Evolutionary conservation across 2,329 filamentous ascomycete species (phyloP).

Genomic region (Fusarium anthophilum): DNA sequence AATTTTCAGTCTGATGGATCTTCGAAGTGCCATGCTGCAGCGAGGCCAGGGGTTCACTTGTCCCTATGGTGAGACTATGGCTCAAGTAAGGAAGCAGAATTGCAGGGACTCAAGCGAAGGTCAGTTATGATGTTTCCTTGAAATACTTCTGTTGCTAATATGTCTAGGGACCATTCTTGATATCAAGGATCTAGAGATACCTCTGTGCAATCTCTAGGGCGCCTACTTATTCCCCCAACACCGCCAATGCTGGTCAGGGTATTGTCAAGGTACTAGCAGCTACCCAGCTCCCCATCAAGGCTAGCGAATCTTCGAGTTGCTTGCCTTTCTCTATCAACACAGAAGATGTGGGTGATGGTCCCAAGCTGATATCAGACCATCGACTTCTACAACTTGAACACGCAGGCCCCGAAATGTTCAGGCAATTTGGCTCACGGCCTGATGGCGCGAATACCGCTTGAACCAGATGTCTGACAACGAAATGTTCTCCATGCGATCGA

Average conservation of each 20-base stretch:
- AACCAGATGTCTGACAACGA: slow-evolving; percentile 81
- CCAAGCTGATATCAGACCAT: not conserved
- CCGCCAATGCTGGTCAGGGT: slow-evolving; percentile 18
- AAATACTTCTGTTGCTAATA: not conserved
- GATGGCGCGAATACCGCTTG: slow-evolving; percentile 74
- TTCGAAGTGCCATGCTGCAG: not conserved
- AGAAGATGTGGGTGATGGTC: not conserved
- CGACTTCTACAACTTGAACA: slow-evolving; percentile 70
- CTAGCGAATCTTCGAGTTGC: not conserved
- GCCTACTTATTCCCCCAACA: slow-evolving; percentile 13
- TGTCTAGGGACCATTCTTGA: slow-evolving; percentile 29
- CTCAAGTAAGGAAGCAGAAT: not conserved
- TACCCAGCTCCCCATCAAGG: slow-evolving; percentile 1
- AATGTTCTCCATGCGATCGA: slow-evolving; percentile 79
- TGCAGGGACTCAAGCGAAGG: not conserved
- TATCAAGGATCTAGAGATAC: slow-evolving; percentile 39
- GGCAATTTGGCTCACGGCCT: slow-evolving; percentile 73
- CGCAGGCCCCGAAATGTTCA: slow-evolving; percentile 78
- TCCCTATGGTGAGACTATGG: slow-evolving; percentile 5
- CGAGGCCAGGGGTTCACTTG: not conserved
- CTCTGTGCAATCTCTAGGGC: slow-evolving; percentile 29
- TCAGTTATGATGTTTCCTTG: not conserved
- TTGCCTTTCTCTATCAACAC: slow-evolving; percentile 12
- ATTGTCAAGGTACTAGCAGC: slow-evolving; percentile 9
- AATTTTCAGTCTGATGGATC: slow-evolving; percentile 52